These are phyloP conservation scores for Lupinus albus DNA, from an alignment of 306 rosid species.

Conservation along the genomic window DNA sequence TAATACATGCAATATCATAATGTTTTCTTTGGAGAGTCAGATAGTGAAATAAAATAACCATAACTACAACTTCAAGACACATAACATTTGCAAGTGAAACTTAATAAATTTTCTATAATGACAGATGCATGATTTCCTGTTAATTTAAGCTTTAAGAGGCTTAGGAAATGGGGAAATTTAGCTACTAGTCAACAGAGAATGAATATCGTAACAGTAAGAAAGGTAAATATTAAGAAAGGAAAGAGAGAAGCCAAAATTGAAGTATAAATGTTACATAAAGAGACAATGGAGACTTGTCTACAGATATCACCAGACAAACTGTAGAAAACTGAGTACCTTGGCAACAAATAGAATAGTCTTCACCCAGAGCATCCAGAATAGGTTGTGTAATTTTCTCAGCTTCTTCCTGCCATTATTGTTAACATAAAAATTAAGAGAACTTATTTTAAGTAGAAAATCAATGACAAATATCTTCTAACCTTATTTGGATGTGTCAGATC, in stretches of 20 bases:
- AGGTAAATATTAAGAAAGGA: constrained; percentile 21
- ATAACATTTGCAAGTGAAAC: constrained; percentile 10
- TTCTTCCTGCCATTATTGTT: constrained; percentile 63
- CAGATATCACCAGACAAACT: constrained; percentile 18
- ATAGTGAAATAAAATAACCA: background rate
- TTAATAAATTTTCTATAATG: background rate
- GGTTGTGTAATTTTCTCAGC: constrained; percentile 76
- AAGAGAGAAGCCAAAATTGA: background rate
- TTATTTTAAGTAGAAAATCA: constrained; percentile 23
- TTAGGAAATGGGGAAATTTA: background rate
- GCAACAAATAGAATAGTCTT: constrained; percentile 82
- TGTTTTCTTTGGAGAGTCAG: background rate
- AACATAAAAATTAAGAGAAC: constrained; percentile 16
- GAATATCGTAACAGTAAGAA: constrained; percentile 1
- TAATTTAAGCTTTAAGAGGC: background rate
- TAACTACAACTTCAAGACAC: constrained; percentile 10
- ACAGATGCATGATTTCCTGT: background rate
- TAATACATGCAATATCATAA: background rate
- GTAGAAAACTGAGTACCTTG: constrained; percentile 58
- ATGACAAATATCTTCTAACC: constrained; percentile 60
- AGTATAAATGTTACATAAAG: constrained; percentile 15
- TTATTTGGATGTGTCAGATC: constrained; percentile 64
- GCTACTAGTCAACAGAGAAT: constrained; percentile 21
- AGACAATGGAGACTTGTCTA: constrained; percentile 9
- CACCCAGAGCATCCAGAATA: constrained; percentile 82